These are phyloP conservation scores for Escovopsis weberi DNA, from an alignment of 2,329 filamentous ascomycete species.

Conservation along the genomic window DNA sequence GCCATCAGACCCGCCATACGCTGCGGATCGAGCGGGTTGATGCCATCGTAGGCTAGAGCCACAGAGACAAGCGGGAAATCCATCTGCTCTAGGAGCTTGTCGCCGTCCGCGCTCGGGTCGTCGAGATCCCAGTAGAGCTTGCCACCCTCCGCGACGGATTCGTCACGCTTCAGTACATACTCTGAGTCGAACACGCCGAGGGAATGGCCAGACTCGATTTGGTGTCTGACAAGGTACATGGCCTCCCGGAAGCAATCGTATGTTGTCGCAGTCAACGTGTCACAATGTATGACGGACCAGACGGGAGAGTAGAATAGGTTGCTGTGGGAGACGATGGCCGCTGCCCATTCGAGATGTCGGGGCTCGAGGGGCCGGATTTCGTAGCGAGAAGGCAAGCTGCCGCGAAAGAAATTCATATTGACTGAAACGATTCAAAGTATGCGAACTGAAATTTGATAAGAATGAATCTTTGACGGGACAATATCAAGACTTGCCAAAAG, in stretches of 20 bases:
- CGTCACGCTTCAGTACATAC: constrained; percentile 10
- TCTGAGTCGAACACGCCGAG: constrained; percentile 13
- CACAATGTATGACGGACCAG: constrained; percentile 10
- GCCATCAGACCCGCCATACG: constrained; percentile 3
- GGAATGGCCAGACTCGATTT: constrained; percentile 9
- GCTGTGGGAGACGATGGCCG: constrained; percentile 12
- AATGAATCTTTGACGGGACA: too few species aligned
- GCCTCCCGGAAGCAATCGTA: constrained; percentile 6
- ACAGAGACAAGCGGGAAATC: constrained; percentile 18
- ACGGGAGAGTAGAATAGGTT: constrained; percentile 12
- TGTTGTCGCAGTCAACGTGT: constrained; percentile 4
- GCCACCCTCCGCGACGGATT: constrained; percentile 11
- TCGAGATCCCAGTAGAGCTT: constrained; percentile 15
- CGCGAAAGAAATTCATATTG: too few species aligned
- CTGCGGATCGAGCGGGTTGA: constrained; percentile 6
- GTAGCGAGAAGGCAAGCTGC: constrained; percentile 1
- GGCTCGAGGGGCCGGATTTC: constrained; percentile 14
- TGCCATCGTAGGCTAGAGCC: constrained; percentile 15
- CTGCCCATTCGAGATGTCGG: constrained; percentile 12
- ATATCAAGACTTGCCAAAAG: too few species aligned
- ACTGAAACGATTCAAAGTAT: too few species aligned
- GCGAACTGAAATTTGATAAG: too few species aligned
- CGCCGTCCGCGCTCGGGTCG: constrained; percentile 2
- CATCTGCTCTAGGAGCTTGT: constrained; percentile 16
- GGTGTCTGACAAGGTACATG: constrained; percentile 8